These are phyloP conservation scores for Babjeviella inositovora DNA, from an alignment of 805 yeast genomes.

Conservation along the genomic window DNA sequence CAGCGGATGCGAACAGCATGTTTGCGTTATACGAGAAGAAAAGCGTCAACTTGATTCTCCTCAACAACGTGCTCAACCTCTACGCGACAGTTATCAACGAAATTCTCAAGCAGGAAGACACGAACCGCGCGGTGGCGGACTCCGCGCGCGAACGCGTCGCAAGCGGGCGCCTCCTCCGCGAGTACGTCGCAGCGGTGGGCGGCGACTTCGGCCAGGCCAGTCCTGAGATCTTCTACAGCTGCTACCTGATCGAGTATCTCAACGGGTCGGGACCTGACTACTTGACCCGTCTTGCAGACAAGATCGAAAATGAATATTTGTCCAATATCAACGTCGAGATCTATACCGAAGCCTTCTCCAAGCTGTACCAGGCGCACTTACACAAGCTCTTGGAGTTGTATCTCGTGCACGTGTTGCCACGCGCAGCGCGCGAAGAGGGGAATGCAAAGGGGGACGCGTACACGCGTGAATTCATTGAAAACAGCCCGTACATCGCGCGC, in stretches of 20 bases:
- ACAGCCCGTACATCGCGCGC: slow-evolving; percentile 1
- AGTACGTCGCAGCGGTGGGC: too few species aligned
- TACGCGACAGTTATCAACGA: background rate
- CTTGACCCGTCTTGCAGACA: background rate
- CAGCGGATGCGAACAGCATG: background rate
- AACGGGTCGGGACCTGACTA: background rate
- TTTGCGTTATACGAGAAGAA: background rate
- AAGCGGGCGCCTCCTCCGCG: too few species aligned
- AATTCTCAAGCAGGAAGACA: background rate
- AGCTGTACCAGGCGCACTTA: background rate
- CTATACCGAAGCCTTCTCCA: background rate
- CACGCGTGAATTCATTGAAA: slow-evolving; percentile 1
- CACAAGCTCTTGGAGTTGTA: background rate
- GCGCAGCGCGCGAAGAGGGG: too few species aligned
- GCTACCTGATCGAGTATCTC: background rate
- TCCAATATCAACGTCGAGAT: background rate
- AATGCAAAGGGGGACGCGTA: background rate
- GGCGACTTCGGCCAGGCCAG: too few species aligned
- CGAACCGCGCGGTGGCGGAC: background rate
- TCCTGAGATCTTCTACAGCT: background rate
- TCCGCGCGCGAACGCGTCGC: background rate
- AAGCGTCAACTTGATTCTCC: background rate
- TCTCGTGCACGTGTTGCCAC: slow-evolving; percentile 1
- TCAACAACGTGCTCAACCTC: background rate
- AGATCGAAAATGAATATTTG: background rate